Conservation (phyloP, 2,329 filamentous ascomycete species). For the Fusarium hainanense region DNA sequence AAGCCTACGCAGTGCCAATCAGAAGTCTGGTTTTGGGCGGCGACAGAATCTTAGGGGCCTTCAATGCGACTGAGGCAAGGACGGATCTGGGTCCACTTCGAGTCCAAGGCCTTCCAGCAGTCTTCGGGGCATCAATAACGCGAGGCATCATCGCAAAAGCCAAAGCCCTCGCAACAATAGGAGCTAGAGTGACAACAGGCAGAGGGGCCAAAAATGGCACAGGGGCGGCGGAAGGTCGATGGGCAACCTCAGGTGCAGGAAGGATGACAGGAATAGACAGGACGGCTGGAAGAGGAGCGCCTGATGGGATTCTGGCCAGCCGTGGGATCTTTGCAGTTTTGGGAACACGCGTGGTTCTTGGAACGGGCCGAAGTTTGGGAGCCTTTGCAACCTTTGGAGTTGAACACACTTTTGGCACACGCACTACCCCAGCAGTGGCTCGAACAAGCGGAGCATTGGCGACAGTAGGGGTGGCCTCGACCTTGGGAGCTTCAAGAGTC, state of each 20-base stretch:
- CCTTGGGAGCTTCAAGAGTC: conserved; percentile 17
- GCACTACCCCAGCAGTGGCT: not conserved
- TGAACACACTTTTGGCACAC: conserved; percentile 12
- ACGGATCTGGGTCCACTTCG: conserved; percentile 10
- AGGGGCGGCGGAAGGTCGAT: conserved; percentile 13
- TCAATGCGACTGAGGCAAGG: conserved; percentile 8
- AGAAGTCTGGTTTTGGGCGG: not conserved
- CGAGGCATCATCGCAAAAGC: conserved; percentile 10
- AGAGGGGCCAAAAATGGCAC: conserved; percentile 22
- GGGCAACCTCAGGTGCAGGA: conserved; percentile 9
- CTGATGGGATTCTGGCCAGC: not conserved
- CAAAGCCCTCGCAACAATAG: conserved; percentile 22
- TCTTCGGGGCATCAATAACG: conserved; percentile 3
- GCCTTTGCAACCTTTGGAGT: not conserved
- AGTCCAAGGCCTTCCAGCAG: conserved; percentile 9
- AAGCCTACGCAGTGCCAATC: not conserved
- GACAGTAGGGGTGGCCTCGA: not conserved
- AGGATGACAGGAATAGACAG: conserved; percentile 1
- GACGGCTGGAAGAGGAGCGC: conserved; percentile 1
- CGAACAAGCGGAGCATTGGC: conserved; percentile 10
- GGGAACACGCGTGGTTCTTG: not conserved
- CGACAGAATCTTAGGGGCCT: not conserved
- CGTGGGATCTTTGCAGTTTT: not conserved
- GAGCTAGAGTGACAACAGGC: conserved; percentile 22
- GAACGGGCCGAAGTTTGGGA: conserved; percentile 2